Percentiles rank a stretch among this genome's conserved stretches.
phyloP scores from a whole-genome alignment of 2,329 filamentous ascomycete genomes.

The Emericellopsis cladophorae region DNA sequence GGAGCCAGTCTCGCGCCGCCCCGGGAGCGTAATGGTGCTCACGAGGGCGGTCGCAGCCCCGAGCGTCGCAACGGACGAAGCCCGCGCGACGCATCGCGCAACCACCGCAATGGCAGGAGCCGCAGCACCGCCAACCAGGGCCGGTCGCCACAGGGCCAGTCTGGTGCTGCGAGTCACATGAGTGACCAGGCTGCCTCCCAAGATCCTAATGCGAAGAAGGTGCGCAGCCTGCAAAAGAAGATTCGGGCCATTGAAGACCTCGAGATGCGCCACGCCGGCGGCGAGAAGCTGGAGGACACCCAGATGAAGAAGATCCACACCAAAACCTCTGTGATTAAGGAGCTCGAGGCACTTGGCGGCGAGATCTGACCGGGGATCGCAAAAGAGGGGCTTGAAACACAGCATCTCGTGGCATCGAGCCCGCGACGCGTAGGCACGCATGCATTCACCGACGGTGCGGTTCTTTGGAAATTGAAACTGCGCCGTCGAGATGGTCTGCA shows the following conservation, averaged over 20 bases:
- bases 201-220: slow-evolving; percentile 84
- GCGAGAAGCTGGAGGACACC: slow-evolving; percentile 95
- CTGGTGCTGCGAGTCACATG: slow-evolving; percentile 11
- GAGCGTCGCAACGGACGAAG: slow-evolving; percentile 44
- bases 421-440: too few relatives aligned
- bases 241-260: slow-evolving; percentile 94
- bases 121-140: slow-evolving; percentile 38
- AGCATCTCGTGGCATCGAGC: neutral
- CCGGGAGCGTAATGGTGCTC: slow-evolving; percentile 19
- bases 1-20: slow-evolving; percentile 35
- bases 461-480: too few relatives aligned
- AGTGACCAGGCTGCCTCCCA: slow-evolving; percentile 34
- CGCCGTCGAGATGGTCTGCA: too few relatives aligned
- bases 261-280: slow-evolving; percentile 88
- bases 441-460: too few relatives aligned
- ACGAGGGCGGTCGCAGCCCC: slow-evolving; percentile 48
- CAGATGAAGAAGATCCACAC: slow-evolving; percentile 97
- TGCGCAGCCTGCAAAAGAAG: slow-evolving; percentile 90
- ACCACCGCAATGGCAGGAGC: slow-evolving; percentile 30
- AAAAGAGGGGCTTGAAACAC: neutral
- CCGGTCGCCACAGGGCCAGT: slow-evolving; percentile 10
- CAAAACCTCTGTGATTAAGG: slow-evolving; percentile 71
- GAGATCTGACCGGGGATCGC: slow-evolving; percentile 7
- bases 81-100: slow-evolving; percentile 44
- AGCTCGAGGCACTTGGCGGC: slow-evolving; percentile 51